Base-by-base conservation (phyloP, 148 eudicot genomes). In the Pouteria glomerata region DNA sequence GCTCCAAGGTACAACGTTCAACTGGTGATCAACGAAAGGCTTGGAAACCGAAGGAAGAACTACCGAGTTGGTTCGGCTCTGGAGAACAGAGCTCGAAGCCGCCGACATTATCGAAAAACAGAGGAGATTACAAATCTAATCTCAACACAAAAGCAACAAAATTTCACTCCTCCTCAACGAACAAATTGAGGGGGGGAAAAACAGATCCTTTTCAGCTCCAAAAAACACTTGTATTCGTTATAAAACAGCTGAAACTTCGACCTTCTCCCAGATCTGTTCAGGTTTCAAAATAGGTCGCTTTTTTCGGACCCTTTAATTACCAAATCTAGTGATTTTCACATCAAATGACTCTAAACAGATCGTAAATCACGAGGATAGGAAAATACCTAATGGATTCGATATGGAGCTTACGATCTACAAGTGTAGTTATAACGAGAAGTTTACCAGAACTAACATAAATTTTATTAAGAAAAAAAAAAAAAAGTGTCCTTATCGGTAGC, bases 51-150 rank as follows among this genome's bases (percentile, higher is more conserved):
- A 13, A 15, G 80, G 57, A 53, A 42, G 35, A 26, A 21, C 66
- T 53, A 21, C 56, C 39, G 77, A 26, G 42, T 15, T 31, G 76
- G 56, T 74, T 37, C 79, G 78, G 66, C 60, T 63, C 51, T 78
- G 85, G 44, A 80, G 1, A 19, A 55, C 77, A 51, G 88, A 79
- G 64, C 86, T 84, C 68, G 83, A 78, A 39, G 79, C 79, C 76
- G 77, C 81, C 85, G 88, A 82, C 90, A 85, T 83, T 47, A 1
- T 62, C 63, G 3, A 16, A 29, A 30, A 27, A 24, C 3, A n/a
- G n/a, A n/a, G n/a, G n/a, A 21, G 41, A 23, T 63, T 44, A n/a
- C 67, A n/a, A 23, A 63, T 23, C 23, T 55, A 44, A 12, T 41
- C 3, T 12, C 24, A 13, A 1, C 24, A 3, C 5, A 26, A 7